Evolutionary conservation across 805 yeast species (phyloP), one percentile per base, ranked within the genome.

Genomic region (Myxozyma udenii): DNA sequence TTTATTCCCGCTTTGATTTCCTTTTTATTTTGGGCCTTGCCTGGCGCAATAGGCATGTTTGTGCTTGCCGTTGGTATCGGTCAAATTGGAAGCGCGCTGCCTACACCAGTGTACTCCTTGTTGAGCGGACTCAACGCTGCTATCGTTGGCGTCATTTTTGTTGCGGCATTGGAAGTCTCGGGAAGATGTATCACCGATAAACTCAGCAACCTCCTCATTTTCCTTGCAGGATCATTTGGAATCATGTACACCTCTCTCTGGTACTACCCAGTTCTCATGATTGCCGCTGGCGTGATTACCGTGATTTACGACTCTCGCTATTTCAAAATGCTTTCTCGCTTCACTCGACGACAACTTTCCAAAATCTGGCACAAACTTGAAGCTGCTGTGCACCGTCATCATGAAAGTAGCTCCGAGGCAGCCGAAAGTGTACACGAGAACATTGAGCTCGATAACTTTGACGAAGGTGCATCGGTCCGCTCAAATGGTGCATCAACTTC

Each of bases 11-110:
- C 53, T 18, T n/a, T 52, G 22, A 18, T 55, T 4, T 47, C 59
- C 4, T 55, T 55, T 40, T 37, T 55, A 14, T 48, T 35, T 37
- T 55, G 59, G 59, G 51, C 55, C 12, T 41, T 46, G 3, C 59
- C 59, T 5, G 59, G 59, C 4, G 59, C 59, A 11, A 39, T 48
- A 4, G 59, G 59, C 6, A 51, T 51, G 55, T 47, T 51, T 35
- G 36, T 32, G 11, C 40, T 55, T 1, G 59, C 57, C 4, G 35
- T 52, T n/a, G 59, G 57, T n/a, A 51, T 55, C n/a, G 47, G 51
- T 16, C 48, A 55, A 25, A 45, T 55, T 4, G 51, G 53, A 14
- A 39, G 32, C 35, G 23, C 50, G 6, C 26, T 54, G 37, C 58
- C 58, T 2, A 44, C 22, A n/a, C 56, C 57, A 2, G 58, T 51